Conservation (phyloP, 164 flowering plant genomes). For the Chimonanthus salicifolius region DNA sequence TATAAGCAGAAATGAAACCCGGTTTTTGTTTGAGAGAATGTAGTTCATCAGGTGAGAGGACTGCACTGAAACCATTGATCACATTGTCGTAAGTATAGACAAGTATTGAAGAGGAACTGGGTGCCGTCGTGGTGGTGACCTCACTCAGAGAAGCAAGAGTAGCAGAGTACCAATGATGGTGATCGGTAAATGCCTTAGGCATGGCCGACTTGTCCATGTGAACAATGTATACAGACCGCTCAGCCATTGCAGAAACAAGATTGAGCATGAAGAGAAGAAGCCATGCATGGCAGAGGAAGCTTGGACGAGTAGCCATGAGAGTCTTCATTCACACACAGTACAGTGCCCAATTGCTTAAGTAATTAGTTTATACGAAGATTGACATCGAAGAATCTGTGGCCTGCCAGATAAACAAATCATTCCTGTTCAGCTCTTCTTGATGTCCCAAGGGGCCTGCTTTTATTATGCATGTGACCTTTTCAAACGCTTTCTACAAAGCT, state of each 20-base stretch:
- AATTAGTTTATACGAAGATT: too few species aligned
- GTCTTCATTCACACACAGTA: neutral
- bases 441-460: too few species aligned
- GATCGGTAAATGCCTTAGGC: constrained; percentile 38
- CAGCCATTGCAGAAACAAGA: neutral
- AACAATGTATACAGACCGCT: constrained; percentile 34
- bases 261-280: constrained; percentile 7
- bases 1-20: constrained; percentile 32
- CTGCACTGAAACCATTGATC: constrained; percentile 47
- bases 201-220: constrained; percentile 55
- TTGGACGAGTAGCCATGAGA: constrained; percentile 5
- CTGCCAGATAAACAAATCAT: too few species aligned
- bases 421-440: too few species aligned
- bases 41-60: constrained; percentile 12
- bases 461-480: too few species aligned
- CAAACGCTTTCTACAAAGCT: too few species aligned
- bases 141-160: constrained; percentile 25
- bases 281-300: constrained; percentile 12
- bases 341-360: too few species aligned
- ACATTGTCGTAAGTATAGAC: constrained; percentile 37
- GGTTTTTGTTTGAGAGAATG: constrained; percentile 18
- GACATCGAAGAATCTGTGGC: too few species aligned
- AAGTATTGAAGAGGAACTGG: constrained; percentile 1
- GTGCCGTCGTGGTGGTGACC: neutral
- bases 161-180: constrained; percentile 36